Base-by-base conservation (phyloP, 2,329 filamentous ascomycete species). In the Colletotrichum siamense region DNA sequence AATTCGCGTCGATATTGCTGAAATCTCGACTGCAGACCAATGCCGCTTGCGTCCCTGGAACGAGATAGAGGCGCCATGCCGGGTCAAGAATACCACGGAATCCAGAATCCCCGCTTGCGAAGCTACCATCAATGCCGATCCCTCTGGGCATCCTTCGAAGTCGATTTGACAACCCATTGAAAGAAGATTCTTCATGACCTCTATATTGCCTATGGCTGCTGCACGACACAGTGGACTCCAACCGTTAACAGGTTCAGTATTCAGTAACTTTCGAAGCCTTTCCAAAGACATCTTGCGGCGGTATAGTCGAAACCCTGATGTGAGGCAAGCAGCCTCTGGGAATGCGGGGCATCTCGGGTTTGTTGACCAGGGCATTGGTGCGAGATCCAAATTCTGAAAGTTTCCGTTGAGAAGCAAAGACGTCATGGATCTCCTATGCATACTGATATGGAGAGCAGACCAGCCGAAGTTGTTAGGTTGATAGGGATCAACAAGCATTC, bases 41-140 rank as follows among this genome's bases (percentile, higher is more conserved):
- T 16, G 1, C 8, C 16, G 12, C 3, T 6, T 3, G 12, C 7
- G 1, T 0, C 52, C n/a, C 1, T 7, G 16, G 2, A 24, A 57
- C 0, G 22, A 13, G 1, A 57, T 13, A 0, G 9, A 8, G 4
- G 52, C 52, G n/a, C 52, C 52, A 9, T 57, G 12, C 18, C n/a
- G 52, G 0, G 9, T 18, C 0, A 55, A 2, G 18, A 22, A 22
- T 15, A 3, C 16, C 3, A 55, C 49, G 0, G 49, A 24, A 0
- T 55, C 2, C 49, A 24, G 10, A 4, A 18, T 8, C 15, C 49
- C 49, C 3, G 6, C 34, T 36, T 15, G 1, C 2, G 34, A 36
- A 36, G 49, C 49, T 7, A 4, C 6, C 49, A 55, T 55, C 49
- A 55, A 55, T 1, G 22, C 49, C 6, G 49, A 55, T 22, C 49